Percentiles rank a stretch among this genome's conserved stretches.
Evolutionary conservation across 768 basidiomycete genomes (phyloP).

Genomic region (Psilocybe subaeruginosa): DNA sequence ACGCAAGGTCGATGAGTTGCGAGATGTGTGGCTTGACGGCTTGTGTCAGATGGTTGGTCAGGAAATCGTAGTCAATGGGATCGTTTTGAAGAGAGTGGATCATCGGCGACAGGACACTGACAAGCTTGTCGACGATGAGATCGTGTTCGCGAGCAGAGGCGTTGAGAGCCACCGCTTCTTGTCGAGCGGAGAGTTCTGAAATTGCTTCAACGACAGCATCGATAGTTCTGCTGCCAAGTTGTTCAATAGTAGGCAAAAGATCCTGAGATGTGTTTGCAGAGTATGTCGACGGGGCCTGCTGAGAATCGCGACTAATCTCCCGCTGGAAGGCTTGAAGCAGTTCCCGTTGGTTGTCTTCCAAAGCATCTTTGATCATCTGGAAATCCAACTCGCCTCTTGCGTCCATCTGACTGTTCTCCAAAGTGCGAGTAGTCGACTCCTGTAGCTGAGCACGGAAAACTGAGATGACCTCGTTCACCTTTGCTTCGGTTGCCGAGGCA

Average conservation of each 20-base stretch:
- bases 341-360: conserved; percentile 70
- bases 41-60: conserved; percentile 77
- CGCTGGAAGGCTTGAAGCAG: conserved; percentile 57
- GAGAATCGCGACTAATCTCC: conserved; percentile 57
- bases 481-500: conserved; percentile 55
- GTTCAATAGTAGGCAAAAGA: conserved; percentile 54
- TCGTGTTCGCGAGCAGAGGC: conserved; percentile 58
- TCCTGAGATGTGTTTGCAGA: conserved; percentile 30
- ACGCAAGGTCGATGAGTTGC: conserved; percentile 86
- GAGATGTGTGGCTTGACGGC: conserved; percentile 89
- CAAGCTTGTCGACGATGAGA: conserved; percentile 61
- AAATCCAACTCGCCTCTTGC: conserved; percentile 80
- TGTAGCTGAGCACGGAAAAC: conserved; percentile 71
- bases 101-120: conserved; percentile 59
- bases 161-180: conserved; percentile 53
- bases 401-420: conserved; percentile 68
- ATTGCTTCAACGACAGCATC: conserved; percentile 65
- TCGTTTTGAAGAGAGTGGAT: conserved; percentile 65
- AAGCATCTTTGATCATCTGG: conserved; percentile 69
- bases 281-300: conserved; percentile 36
- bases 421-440: conserved; percentile 56
- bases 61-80: conserved; percentile 74
- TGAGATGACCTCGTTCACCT: conserved; percentile 67
- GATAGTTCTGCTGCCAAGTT: conserved; percentile 58
- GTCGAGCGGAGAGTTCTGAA: conserved; percentile 54